These are phyloP conservation scores for Cryptomeria japonica DNA, from an alignment of 75 land plant species.

Conservation along the genomic window DNA sequence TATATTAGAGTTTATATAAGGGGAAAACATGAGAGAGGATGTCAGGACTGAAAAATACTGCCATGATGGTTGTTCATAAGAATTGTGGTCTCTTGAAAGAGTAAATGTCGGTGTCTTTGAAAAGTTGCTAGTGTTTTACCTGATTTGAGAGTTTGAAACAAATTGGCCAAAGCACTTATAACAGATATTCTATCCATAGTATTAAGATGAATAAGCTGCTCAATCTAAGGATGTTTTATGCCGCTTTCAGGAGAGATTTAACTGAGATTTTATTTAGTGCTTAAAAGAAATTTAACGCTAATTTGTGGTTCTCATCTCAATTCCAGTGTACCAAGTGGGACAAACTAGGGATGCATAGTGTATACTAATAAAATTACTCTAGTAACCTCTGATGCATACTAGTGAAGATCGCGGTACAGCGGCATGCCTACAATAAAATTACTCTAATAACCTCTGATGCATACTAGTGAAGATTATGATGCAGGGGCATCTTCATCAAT, in stretches of 20 bases:
- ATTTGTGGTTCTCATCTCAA: background rate
- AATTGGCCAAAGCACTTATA: background rate
- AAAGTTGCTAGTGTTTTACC: background rate
- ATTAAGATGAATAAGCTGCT: background rate
- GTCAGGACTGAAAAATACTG: background rate
- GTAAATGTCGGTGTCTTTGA: background rate
- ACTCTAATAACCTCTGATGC: no score
- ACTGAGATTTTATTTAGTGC: background rate
- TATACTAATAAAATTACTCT: no score
- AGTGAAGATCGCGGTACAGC: background rate
- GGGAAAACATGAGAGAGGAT: background rate
- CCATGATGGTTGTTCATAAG: background rate
- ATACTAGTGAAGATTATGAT: background rate
- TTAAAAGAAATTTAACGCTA: background rate
- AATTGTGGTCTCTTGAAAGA: background rate
- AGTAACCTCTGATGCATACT: no score
- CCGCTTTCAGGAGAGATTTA: background rate
- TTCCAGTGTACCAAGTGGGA: background rate
- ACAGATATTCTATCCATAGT: background rate
- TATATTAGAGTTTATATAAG: background rate
- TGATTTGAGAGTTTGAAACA: background rate
- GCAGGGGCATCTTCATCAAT: background rate
- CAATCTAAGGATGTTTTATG: background rate
- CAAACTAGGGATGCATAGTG: background rate
- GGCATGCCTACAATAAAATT: background rate